These are phyloP conservation scores for Lentinula guzmanii DNA, from an alignment of 768 basidiomycete genomes.

Conservation along the genomic window DNA sequence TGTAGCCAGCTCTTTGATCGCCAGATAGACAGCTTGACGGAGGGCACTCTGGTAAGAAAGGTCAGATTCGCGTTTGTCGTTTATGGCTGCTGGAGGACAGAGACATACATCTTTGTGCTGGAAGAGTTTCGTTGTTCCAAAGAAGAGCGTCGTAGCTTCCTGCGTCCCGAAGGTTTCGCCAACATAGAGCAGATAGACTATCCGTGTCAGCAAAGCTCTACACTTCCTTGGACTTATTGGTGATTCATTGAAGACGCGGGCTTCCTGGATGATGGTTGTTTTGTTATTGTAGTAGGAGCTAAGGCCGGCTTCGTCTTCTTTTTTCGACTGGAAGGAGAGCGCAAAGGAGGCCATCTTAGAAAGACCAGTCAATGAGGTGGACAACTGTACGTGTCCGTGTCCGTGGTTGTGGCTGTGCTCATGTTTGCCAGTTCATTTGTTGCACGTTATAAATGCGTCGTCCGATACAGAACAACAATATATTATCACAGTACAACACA, in stretches of 20 bases:
- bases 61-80: conserved; percentile 3
- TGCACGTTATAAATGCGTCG: background rate
- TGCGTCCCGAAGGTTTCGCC: conserved; percentile 94
- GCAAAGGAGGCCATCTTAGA: conserved; percentile 43
- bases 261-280: conserved; percentile 96
- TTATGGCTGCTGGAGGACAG: conserved; percentile 4
- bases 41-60: conserved; percentile 66
- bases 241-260: conserved; percentile 98
- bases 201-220: conserved; percentile 90
- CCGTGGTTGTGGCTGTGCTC: conserved; percentile 14
- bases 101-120: conserved; percentile 96
- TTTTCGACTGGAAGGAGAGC: conserved; percentile 84
- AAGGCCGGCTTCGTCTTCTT: conserved; percentile 93
- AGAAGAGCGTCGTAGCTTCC: conserved; percentile 97
- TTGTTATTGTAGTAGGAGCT: conserved; percentile 96
- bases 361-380: conserved; percentile 17
- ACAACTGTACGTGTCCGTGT: conserved; percentile 19
- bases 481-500: background rate
- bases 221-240: conserved; percentile 98
- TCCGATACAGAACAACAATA: background rate
- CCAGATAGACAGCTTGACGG: conserved; percentile 96
- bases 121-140: conserved; percentile 97
- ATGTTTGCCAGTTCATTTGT: background rate
- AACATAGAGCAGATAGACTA: conserved; percentile 93
- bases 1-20: conserved; percentile 94